Evolutionary conservation across 257 asterid genomes (phyloP).

Genomic region (Forsythia suspensa): DNA sequence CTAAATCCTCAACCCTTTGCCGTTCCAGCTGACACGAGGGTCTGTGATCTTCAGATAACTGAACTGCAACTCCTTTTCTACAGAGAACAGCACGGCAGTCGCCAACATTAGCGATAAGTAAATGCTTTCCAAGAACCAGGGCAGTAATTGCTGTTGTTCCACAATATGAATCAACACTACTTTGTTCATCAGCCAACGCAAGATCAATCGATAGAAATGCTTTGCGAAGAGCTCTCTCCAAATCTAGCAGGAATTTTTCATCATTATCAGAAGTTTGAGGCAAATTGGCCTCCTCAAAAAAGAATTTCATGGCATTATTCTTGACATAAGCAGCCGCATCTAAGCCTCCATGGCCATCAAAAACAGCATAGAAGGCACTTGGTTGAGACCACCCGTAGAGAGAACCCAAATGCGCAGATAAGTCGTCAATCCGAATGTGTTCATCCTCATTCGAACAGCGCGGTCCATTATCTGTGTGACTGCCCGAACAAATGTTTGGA

Average conservation of each 20-base stretch:
- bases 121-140: constrained; percentile 66
- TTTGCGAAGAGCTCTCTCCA: constrained; percentile 53
- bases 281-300: constrained; percentile 71
- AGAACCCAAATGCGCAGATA: constrained; percentile 59
- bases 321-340: constrained; percentile 76
- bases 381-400: constrained; percentile 65
- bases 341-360: constrained; percentile 96
- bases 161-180: constrained; percentile 56
- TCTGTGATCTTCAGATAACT: constrained; percentile 89
- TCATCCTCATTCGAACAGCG: constrained; percentile 84
- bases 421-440: constrained; percentile 74
- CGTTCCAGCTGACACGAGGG: constrained; percentile 64
- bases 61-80: constrained; percentile 79
- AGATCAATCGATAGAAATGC: constrained; percentile 69
- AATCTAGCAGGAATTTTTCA: constrained; percentile 56
- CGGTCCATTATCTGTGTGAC: constrained; percentile 83
- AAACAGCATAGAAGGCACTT: constrained; percentile 79
- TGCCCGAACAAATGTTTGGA: constrained; percentile 72
- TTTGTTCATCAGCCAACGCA: constrained; percentile 67
- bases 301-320: constrained; percentile 59
- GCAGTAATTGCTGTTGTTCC: constrained; percentile 96
- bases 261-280: constrained; percentile 57
- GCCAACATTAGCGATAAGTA: constrained; percentile 85
- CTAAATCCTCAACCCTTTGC: constrained; percentile 74
- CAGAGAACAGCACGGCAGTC: constrained; percentile 95